Evolutionary conservation across 768 basidiomycete genomes (phyloP).

Genomic region (Lactarius quietus): DNA sequence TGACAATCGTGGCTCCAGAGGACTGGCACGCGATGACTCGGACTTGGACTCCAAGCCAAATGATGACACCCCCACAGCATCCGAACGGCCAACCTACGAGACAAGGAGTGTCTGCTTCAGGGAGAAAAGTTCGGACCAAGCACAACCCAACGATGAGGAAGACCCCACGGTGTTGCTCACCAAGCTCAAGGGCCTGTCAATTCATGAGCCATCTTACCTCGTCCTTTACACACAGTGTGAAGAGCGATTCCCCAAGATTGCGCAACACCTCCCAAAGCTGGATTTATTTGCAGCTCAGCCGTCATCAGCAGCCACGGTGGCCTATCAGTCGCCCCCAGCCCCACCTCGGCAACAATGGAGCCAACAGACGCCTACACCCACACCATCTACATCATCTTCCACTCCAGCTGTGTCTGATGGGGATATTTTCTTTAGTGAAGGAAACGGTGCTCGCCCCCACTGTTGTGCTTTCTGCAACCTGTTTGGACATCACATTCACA

Average conservation of each 20-base stretch:
- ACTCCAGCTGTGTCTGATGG: no score
- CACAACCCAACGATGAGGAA: neutral
- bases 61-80: no score
- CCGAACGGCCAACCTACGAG: neutral
- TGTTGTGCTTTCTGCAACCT: constrained; percentile 1
- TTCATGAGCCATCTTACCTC: neutral
- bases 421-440: neutral
- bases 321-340: neutral
- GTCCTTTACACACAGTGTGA: neutral
- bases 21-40: no score
- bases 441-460: neutral
- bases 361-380: no score
- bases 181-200: neutral
- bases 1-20: no score
- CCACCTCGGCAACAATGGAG: neutral
- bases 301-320: fast-evolving
- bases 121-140: neutral
- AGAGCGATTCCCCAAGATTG: neutral
- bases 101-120: neutral
- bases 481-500: neutral
- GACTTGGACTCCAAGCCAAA: no score
- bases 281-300: neutral
- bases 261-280: neutral
- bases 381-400: no score
- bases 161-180: neutral